These are phyloP conservation scores for Metschnikowia drakensbergensis DNA, from an alignment of 805 yeast genomes.

Conservation along the genomic window DNA sequence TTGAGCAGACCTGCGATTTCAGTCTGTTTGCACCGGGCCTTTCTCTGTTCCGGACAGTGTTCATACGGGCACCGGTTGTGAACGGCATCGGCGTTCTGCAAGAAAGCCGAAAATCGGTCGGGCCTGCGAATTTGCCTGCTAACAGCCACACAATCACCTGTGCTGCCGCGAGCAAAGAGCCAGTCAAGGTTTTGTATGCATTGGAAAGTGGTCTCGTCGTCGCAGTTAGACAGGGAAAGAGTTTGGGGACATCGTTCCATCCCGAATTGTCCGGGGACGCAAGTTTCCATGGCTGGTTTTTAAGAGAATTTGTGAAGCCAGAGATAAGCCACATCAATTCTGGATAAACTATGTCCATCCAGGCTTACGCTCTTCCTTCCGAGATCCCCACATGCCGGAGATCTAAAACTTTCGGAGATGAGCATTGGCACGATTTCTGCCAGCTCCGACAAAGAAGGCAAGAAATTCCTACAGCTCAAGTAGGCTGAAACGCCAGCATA, in stretches of 20 bases:
- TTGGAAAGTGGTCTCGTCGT: constrained; percentile 48
- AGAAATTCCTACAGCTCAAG: too few species aligned
- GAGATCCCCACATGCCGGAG: too few species aligned
- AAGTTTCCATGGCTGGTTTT: constrained; percentile 68
- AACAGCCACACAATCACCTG: constrained; percentile 3
- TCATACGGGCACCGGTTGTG: constrained; percentile 77
- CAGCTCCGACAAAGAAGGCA: too few species aligned
- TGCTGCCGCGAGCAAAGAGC: constrained; percentile 17
- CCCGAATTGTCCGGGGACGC: constrained; percentile 64
- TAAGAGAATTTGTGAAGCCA: constrained; percentile 49
- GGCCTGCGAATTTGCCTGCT: constrained; percentile 11
- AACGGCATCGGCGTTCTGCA: constrained; percentile 17
- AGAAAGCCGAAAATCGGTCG: constrained; percentile 7
- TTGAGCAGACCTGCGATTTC: constrained; percentile 45
- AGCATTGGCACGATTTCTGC: too few species aligned
- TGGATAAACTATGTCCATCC: neutral
- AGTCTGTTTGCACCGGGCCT: constrained; percentile 41
- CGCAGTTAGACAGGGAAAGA: constrained; percentile 66
- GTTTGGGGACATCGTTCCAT: constrained; percentile 74
- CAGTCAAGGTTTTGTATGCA: constrained; percentile 42
- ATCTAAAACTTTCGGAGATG: too few species aligned
- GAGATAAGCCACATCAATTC: neutral
- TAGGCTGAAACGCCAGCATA: too few species aligned
- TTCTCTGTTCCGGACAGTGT: constrained; percentile 44
- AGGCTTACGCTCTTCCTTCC: too few species aligned